Evolutionary conservation across 306 rosid genomes (phyloP).

Genomic region (Sesbania bispinosa): DNA sequence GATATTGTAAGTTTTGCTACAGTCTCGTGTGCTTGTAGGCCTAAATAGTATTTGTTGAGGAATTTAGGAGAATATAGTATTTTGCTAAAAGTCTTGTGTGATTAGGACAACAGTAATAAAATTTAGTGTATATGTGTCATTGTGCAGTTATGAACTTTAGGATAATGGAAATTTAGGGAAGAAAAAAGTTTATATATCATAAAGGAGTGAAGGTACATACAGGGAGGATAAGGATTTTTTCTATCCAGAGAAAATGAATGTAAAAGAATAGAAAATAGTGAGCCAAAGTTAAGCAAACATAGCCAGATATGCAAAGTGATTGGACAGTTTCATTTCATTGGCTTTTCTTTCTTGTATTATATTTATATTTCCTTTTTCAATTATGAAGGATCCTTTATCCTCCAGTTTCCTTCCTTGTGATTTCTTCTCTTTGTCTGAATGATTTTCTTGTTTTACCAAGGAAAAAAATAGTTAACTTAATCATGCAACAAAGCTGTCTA

Average conservation of each 20-base stretch:
- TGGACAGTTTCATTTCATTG: background rate
- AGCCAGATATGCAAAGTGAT: background rate
- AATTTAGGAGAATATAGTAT: background rate
- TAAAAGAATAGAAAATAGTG: background rate
- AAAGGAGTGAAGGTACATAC: background rate
- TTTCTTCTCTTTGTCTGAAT: no score
- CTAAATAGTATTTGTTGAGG: background rate
- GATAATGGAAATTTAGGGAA: background rate
- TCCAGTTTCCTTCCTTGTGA: no score
- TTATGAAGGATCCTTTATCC: background rate
- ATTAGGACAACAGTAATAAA: background rate
- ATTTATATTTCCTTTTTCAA: no score
- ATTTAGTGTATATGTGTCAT: background rate
- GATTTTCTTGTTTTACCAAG: background rate
- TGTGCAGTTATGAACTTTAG: background rate
- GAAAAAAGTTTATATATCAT: background rate
- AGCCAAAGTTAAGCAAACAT: background rate
- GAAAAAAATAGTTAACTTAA: background rate
- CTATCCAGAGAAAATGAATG: background rate
- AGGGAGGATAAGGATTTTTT: background rate
- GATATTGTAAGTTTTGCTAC: constrained; percentile 64
- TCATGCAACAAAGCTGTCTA: no score
- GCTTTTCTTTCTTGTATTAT: background rate
- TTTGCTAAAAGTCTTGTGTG: background rate
- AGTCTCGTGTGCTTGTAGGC: background rate